Base-by-base conservation (phyloP, 768 basidiomycete species). In the Leccinum imitatum region DNA sequence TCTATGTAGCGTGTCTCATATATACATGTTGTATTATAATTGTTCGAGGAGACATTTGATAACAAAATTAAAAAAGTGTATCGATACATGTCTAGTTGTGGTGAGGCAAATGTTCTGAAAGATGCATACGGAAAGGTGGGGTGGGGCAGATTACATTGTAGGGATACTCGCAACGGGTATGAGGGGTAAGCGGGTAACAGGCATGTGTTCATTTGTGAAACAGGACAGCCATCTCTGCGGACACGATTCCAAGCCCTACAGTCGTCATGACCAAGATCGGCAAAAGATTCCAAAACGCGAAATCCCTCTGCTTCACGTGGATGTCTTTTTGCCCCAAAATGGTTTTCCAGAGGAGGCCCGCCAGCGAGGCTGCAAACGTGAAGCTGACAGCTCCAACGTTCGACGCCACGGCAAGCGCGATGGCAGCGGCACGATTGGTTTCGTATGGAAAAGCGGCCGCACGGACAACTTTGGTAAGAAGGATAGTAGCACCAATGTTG, bases 311-410 rank as follows among this genome's bases (percentile, higher is more conserved):
- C 30, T 65, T 78, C 17, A 97, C 80, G 4, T 66, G 63, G 48
- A 93, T 87, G 1, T 80, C 82, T 72, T 93, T 95, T 71, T 91
- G 87, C 59, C 70, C 67, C 56, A 96, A 75, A 57, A 96, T 93
- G 15, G 77, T 69, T 21, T 79, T 75, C 95, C 95, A 98, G 15
- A 97, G 78, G 47, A 98, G 76, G 0, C 95, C 95, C 0, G 93
- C 94, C 15, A 97, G 82, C 57, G 90, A 92, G 1, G 91, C 92
- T 6, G 89, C 88, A 69, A 95, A 95, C 9, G 92, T 91, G 69
- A 91, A 88, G 62, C 87, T 90, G 64, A 95, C 89, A 1, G 95
- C 95, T 13, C 95, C 95, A 35, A 93, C 88, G 73, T 97, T 97
- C 57, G 86, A 89, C 3, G 90, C 89, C 0, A 97, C 80, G 7